Evolutionary conservation across 257 asterid species (phyloP), one percentile per base, ranked within the genome.

Genomic region (Datura wrightii): DNA sequence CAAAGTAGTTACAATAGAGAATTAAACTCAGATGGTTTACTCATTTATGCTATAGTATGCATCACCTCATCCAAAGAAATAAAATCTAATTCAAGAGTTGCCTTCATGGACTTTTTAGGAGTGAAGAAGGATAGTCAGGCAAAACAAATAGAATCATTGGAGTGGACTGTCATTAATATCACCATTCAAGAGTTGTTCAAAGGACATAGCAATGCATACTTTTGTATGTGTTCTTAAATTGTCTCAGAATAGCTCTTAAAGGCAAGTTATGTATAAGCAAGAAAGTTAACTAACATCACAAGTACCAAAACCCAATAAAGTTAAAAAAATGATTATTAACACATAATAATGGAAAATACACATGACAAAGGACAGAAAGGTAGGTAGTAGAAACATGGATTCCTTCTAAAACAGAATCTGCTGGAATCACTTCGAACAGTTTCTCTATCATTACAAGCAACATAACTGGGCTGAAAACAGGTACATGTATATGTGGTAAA

Each of bases 211-310:
- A 44, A 44, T 19, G 54, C 41, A 24, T 44, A n/a, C 41, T 44
- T 44, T 19, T n/a, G 80, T 44, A 72, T 19, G 58, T 46, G 58
- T 10, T 72, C 80, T 72, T 44, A 72, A 72, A 46, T 72, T 72
- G 80, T 10, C 58, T 46, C 14, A 72, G 58, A 72, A 48, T 19
- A 72, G 80, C 41, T 48, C 42, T 19, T 11, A 48, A 74, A 48
- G 19, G 80, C 80, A 46, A 74, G 7, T 46, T 39, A 74, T 48
- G 59, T 46, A 19, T 34, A 74, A 24, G 7, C 54, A 72, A 46
- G 59, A 72, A 72, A 48, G 80, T 46, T 6, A 48, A 74, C 80
- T 48, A 74, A 74, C 59, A 74, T 13, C 13, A 19, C 19, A 19
- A 72, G 58, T 5, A n/a, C 41, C 80, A 46, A 46, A 59, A 72